Conservation (phyloP, 2,329 filamentous ascomycete species). For the Cryphonectria parasitica region DNA sequence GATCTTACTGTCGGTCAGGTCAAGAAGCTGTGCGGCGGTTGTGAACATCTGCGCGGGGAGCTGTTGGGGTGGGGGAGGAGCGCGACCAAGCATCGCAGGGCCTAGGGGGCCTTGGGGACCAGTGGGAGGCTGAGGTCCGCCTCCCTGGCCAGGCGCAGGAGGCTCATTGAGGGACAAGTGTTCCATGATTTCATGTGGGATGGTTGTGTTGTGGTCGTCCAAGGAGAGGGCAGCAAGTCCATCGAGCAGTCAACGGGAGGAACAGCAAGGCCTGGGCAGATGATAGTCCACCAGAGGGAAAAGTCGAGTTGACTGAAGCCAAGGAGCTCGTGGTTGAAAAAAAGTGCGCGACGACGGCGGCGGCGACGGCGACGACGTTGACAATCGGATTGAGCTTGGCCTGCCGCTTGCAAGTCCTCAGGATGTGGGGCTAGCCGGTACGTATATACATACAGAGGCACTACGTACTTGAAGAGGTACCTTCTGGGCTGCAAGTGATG, state of each 20-base stretch:
- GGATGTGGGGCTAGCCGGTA: constrained; percentile 10
- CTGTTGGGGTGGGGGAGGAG: constrained; percentile 35
- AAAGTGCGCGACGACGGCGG: background rate
- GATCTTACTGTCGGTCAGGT: constrained; percentile 91
- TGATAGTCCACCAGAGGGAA: constrained; percentile 4
- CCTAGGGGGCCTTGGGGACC: constrained; percentile 32
- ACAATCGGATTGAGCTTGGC: constrained; percentile 8
- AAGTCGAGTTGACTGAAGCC: background rate
- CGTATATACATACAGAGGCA: background rate
- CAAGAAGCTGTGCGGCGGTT: constrained; percentile 91
- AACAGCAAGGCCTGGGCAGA: background rate
- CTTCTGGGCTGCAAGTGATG: background rate
- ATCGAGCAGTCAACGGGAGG: constrained; percentile 15
- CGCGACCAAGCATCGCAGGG: constrained; percentile 31
- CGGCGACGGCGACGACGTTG: constrained; percentile 10
- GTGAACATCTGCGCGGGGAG: constrained; percentile 97
- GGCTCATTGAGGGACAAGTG: constrained; percentile 56
- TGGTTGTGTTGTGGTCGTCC: constrained; percentile 17
- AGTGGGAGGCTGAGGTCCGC: constrained; percentile 33
- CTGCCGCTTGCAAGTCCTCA: background rate
- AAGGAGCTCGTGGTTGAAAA: background rate
- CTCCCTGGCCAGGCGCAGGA: constrained; percentile 45
- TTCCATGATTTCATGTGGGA: constrained; percentile 52
- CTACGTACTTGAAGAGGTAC: background rate
- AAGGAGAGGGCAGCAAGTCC: constrained; percentile 24